phyloP scores from a whole-genome alignment of 208 protist genomes.

The Wallacemonas collosoma region DNA sequence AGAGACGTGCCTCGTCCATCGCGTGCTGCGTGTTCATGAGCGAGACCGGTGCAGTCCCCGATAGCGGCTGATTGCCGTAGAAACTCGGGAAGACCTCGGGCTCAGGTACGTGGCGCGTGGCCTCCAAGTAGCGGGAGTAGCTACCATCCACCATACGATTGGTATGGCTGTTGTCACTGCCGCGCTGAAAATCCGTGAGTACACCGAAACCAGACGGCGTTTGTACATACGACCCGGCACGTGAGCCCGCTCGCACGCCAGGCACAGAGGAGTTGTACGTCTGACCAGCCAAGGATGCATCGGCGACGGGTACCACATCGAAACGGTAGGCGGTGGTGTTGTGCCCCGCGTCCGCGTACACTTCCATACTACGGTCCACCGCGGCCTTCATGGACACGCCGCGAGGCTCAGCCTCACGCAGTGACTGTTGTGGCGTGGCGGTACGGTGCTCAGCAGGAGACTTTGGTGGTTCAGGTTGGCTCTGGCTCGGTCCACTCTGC shows the following conservation, averaged over 20 bases:
- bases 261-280: neutral
- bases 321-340: conserved; percentile 4
- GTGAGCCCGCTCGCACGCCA: conserved; percentile 2
- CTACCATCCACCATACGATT: conserved; percentile 71
- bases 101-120: conserved; percentile 39
- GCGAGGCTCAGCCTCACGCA: too few species aligned
- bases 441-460: neutral
- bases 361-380: conserved; percentile 13
- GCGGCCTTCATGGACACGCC: neutral
- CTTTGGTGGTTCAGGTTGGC: neutral
- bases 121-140: conserved; percentile 74
- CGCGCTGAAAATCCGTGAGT: conserved; percentile 48
- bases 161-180: conserved; percentile 70
- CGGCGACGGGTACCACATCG: neutral
- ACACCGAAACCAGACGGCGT: conserved; percentile 5
- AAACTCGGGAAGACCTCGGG: conserved; percentile 38
- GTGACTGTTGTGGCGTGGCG: neutral
- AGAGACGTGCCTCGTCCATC: conserved; percentile 14
- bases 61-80: conserved; percentile 33
- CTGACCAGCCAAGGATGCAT: neutral
- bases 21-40: conserved; percentile 1
- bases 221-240: conserved; percentile 8
- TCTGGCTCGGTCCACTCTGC: neutral
- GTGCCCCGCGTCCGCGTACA: conserved; percentile 3
- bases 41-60: conserved; percentile 38